Percentiles rank a stretch among this genome's conserved stretches.
phyloP scores from a whole-genome alignment of 179 eudicot genomes.

The Beta corolliflora region DNA sequence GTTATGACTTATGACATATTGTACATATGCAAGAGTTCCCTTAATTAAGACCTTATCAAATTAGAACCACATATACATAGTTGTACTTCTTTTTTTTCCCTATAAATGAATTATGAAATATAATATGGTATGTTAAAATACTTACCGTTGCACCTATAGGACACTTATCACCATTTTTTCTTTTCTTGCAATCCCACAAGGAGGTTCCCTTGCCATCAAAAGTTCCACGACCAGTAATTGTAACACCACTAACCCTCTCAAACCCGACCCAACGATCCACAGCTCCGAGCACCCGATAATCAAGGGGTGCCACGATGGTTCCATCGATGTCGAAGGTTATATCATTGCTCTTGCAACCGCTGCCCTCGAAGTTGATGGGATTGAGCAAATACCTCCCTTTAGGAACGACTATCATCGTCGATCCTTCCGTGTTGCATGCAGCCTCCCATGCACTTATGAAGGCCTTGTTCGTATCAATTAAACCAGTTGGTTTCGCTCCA shows the following conservation, averaged over 20 bases:
- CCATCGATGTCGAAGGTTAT: conserved; percentile 33
- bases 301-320: conserved; percentile 32
- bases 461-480: conserved; percentile 28
- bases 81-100: neutral
- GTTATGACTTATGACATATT: neutral
- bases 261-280: conserved; percentile 30
- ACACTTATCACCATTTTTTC: conserved; percentile 20
- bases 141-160: conserved; percentile 44
- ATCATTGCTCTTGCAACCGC: conserved; percentile 7
- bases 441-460: conserved; percentile 40
- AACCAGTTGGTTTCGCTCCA: conserved; percentile 35
- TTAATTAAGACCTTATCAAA: neutral
- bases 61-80: neutral
- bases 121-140: neutral
- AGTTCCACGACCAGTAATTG: conserved; percentile 25
- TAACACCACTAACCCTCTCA: conserved; percentile 24
- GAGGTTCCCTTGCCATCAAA: conserved; percentile 34
- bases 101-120: neutral
- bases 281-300: conserved; percentile 19
- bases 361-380: conserved; percentile 28
- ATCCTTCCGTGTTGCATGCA: conserved; percentile 31
- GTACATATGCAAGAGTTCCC: neutral
- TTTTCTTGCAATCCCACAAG: conserved; percentile 40
- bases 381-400: conserved; percentile 41
- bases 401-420: conserved; percentile 31